Evolutionary conservation across 345 rosid species (phyloP).

Genomic region (Moricandia arvensis): DNA sequence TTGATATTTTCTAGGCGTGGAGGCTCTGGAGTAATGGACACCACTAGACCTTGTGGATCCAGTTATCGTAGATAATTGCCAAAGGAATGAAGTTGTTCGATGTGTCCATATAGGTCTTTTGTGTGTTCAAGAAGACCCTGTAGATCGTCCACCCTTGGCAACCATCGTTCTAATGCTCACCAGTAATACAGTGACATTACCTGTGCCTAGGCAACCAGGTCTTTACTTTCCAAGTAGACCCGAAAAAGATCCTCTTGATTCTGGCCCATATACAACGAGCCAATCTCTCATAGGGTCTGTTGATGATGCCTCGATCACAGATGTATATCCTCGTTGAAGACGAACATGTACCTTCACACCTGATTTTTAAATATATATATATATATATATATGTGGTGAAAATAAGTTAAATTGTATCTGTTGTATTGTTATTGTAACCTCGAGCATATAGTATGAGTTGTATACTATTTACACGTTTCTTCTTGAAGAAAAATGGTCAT

Average conservation of each 20-base stretch:
- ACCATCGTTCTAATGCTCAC: slow-evolving; percentile 44
- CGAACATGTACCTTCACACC: background rate
- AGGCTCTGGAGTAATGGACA: slow-evolving; percentile 49
- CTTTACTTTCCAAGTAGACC: slow-evolving; percentile 34
- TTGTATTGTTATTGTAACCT: background rate
- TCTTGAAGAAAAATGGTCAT: background rate
- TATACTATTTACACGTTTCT: background rate
- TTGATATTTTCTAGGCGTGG: slow-evolving; percentile 49
- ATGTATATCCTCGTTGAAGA: slow-evolving; percentile 45
- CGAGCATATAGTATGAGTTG: slow-evolving; percentile 2
- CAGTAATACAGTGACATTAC: slow-evolving; percentile 40
- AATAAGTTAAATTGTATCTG: background rate
- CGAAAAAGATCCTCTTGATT: slow-evolving; percentile 15
- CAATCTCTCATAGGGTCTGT: slow-evolving; percentile 33
- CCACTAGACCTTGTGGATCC: slow-evolving; percentile 53
- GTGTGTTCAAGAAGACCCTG: slow-evolving; percentile 65
- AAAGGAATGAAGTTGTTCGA: slow-evolving; percentile 45
- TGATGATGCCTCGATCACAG: slow-evolving; percentile 44
- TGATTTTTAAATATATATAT: background rate
- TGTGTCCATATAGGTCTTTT: slow-evolving; percentile 57
- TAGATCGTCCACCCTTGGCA: slow-evolving; percentile 52
- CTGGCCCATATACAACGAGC: slow-evolving; percentile 6
- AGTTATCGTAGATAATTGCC: slow-evolving; percentile 30
- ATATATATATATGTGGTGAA: too few species aligned
- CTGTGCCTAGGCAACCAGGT: slow-evolving; percentile 43